phyloP scores from a whole-genome alignment of 257 asterid genomes.

The Rubia yunnanensis region DNA sequence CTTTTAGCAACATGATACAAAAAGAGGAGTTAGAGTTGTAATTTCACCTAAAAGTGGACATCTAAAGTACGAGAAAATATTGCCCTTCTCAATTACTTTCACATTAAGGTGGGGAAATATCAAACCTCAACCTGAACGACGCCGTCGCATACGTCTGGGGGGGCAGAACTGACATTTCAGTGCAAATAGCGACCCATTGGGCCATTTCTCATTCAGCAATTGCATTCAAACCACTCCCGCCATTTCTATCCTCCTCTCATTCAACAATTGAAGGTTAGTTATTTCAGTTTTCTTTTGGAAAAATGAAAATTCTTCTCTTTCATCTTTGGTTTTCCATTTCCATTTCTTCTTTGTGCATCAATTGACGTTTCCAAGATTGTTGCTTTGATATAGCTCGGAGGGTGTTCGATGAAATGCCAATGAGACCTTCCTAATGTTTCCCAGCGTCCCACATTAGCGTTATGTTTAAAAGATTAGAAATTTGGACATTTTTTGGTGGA shows the following conservation, averaged over 20 bases:
- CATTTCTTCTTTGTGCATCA: not conserved
- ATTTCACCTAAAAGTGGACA: too few species aligned
- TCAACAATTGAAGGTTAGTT: not conserved
- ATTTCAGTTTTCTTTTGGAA: not conserved
- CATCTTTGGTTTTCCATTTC: too few species aligned
- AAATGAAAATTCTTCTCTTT: too few species aligned
- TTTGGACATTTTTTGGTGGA: conserved; percentile 10
- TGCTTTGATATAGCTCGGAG: not conserved
- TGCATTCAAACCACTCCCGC: not conserved
- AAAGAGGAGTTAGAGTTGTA: too few species aligned
- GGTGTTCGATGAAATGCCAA: not conserved
- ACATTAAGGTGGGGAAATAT: not conserved
- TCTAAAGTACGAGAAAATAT: too few species aligned
- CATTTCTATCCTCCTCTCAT: not conserved
- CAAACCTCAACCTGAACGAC: not conserved
- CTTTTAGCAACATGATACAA: too few species aligned
- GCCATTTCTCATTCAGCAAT: not conserved
- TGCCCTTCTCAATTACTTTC: not conserved
- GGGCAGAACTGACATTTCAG: not conserved
- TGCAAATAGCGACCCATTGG: not conserved
- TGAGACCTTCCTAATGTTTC: not conserved
- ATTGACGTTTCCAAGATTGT: not conserved
- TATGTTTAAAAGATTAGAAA: conserved; percentile 29
- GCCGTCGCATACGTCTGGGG: not conserved
- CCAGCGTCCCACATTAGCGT: conserved; percentile 3